A percentile compares a stretch with the other conserved stretches of the same genome.
These are phyloP conservation scores for Citrus hindsii DNA, from an alignment of 345 rosid species.

Conservation along the genomic window DNA sequence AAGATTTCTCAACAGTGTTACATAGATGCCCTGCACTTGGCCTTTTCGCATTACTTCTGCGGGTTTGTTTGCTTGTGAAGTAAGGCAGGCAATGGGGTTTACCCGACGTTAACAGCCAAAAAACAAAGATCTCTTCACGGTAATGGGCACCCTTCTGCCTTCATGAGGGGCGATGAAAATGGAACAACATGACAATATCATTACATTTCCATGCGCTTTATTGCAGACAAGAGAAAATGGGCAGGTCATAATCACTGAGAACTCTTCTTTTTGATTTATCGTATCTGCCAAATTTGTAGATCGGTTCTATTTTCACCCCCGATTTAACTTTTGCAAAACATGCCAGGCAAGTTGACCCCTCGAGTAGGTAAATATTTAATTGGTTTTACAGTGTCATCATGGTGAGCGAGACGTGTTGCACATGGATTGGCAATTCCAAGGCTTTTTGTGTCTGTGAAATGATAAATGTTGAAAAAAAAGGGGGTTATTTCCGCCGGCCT, in stretches of 20 bases:
- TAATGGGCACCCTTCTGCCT: conserved; percentile 19
- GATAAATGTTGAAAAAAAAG: background rate
- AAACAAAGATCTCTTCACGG: conserved; percentile 13
- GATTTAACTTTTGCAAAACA: background rate
- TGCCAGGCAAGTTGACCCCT: no score
- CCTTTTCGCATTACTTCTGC: background rate
- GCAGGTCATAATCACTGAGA: conserved; percentile 24
- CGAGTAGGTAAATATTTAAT: background rate
- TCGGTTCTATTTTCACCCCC: background rate
- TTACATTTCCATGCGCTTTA: background rate
- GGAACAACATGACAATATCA: conserved; percentile 7
- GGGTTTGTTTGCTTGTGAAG: conserved; percentile 16
- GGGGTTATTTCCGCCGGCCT: no score
- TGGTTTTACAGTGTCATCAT: conserved; percentile 22
- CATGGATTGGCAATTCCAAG: conserved; percentile 34
- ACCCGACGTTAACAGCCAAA: conserved; percentile 21
- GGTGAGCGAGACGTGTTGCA: conserved; percentile 20
- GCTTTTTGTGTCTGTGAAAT: conserved; percentile 25
- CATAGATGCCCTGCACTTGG: conserved; percentile 7
- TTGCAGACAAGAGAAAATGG: conserved; percentile 39
- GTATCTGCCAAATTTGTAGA: background rate
- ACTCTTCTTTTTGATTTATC: background rate
- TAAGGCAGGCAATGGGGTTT: conserved; percentile 1
- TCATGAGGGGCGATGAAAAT: conserved; percentile 2
- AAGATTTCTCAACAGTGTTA: background rate